These are phyloP conservation scores for Claviceps sp. DNA, from an alignment of 2,329 filamentous ascomycete genomes.

Conservation along the genomic window DNA sequence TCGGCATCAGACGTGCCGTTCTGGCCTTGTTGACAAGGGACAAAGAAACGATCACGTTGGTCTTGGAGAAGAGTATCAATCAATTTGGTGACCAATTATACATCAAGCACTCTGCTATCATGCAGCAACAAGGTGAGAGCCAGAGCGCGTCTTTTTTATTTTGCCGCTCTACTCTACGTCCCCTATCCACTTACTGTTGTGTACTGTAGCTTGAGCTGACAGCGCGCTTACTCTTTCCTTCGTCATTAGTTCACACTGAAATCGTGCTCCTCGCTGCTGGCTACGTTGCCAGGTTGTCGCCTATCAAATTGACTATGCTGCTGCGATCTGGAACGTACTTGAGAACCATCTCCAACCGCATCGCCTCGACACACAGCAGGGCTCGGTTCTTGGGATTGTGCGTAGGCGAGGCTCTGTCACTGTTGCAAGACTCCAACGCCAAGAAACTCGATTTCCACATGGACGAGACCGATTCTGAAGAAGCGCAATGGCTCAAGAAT, in stretches of 20 bases:
- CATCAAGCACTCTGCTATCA: slow-evolving; percentile 69
- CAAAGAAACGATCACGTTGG: slow-evolving; percentile 34
- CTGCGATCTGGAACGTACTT: slow-evolving; percentile 63
- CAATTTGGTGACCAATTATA: slow-evolving; percentile 79
- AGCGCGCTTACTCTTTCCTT: slow-evolving; percentile 10
- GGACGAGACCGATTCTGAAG: slow-evolving; percentile 60
- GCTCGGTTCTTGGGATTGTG: slow-evolving; percentile 80
- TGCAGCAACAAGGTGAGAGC: slow-evolving; percentile 69
- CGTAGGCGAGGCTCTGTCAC: slow-evolving; percentile 60
- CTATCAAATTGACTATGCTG: slow-evolving; percentile 53
- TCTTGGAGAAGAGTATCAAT: slow-evolving; percentile 55
- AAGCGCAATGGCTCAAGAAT: slow-evolving; percentile 62
- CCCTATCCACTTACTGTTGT: neutral
- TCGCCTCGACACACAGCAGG: slow-evolving; percentile 60
- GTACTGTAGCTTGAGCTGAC: slow-evolving; percentile 6
- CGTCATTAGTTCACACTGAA: slow-evolving; percentile 56
- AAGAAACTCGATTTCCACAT: slow-evolving; percentile 72
- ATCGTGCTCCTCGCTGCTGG: slow-evolving; percentile 65
- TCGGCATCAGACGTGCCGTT: slow-evolving; percentile 55
- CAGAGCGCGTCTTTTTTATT: neutral
- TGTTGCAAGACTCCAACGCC: slow-evolving; percentile 52
- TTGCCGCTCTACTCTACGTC: neutral
- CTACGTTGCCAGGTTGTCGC: slow-evolving; percentile 54
- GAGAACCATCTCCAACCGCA: slow-evolving; percentile 69
- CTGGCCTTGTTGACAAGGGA: slow-evolving; percentile 42